Base-by-base conservation (phyloP, 768 basidiomycete genomes). In the Mycena chlorophos region DNA sequence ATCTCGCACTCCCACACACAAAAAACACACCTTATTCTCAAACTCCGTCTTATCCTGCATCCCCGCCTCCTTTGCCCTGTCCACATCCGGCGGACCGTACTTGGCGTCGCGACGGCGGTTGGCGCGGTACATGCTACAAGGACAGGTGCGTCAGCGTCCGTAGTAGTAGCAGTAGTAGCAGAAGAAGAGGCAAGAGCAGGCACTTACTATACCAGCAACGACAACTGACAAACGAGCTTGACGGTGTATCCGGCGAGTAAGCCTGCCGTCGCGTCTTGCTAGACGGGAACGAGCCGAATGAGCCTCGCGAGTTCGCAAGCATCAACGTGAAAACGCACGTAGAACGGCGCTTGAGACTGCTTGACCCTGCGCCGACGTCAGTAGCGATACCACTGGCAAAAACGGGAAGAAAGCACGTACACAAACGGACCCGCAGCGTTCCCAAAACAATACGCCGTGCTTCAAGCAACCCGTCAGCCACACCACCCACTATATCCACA, bases 21-120 rank as follows among this genome's bases (percentile, higher is more conserved):
- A 34, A 20, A 16, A 2, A 46, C 58, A 38, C 27, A 58, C 62
- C 42, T 60, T 63, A 39, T 63, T 60, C 48, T 63, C 62, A 47
- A 46, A 63, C 49, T 63, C 62, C 2, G 62, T 63, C 59, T 63
- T 63, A 38, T 63, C 62, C 42, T 61, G 62, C 62, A 63, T 63
- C 23, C 62, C 62, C 13, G 62, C 62, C 48, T 63, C 62, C 46
- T 55, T 63, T 14, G 54, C 51, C 26, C 55, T 56, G 19, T 50
- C 56, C 22, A 60, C 12, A 38, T 63, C 59, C 4, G 62, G 59
- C 20, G 37, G 26, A 16, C 62, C 62, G 42, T 61, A 63, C 37
- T 49, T 53, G 28, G 46, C 45, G 28, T 63, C 54, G 13, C 61
- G 61, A 5, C 57, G 54, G 25, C 39, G 39, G 49, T 63, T 63